These are phyloP conservation scores for Perkinsus olseni DNA, from an alignment of 169 alveolate species.

Conservation along the genomic window DNA sequence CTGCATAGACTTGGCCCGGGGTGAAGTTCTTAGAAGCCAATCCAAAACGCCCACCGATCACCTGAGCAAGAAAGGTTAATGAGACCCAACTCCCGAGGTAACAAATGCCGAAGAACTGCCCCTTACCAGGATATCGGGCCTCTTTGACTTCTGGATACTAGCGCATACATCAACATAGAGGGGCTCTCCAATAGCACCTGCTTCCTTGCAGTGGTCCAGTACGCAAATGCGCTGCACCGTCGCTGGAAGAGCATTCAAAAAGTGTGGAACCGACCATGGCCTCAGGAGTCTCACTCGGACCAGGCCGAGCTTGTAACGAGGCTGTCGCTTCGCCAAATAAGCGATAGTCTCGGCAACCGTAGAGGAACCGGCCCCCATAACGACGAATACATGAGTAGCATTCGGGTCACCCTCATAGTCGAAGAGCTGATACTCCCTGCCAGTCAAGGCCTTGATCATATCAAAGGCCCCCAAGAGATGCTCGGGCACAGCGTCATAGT, in stretches of 20 bases:
- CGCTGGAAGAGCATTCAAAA: slow-evolving; percentile 35
- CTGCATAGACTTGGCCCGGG: slow-evolving; percentile 43
- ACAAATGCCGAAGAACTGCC: neutral
- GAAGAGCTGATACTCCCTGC: slow-evolving; percentile 37
- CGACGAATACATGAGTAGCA: slow-evolving; percentile 32
- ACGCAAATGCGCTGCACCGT: slow-evolving; percentile 39
- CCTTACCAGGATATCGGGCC: neutral
- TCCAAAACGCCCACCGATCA: slow-evolving; percentile 45
- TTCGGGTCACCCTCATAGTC: slow-evolving; percentile 39
- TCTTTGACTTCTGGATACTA: slow-evolving; percentile 7
- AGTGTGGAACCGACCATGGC: slow-evolving; percentile 43
- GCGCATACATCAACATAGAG: slow-evolving; percentile 40
- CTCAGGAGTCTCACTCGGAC: slow-evolving; percentile 44
- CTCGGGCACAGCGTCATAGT: slow-evolving; percentile 38
- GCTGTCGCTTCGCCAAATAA: neutral
- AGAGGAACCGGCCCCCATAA: slow-evolving; percentile 50
- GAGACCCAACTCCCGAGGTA: no score
- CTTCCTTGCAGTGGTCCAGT: slow-evolving; percentile 41
- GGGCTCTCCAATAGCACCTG: slow-evolving; percentile 49
- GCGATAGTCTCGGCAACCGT: slow-evolving; percentile 38
- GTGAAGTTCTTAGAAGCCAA: slow-evolving; percentile 48
- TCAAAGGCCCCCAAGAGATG: slow-evolving; percentile 34
- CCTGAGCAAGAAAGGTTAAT: neutral
- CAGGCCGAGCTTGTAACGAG: slow-evolving; percentile 35
- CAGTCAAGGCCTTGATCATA: slow-evolving; percentile 31